A percentile compares a stretch with the other conserved stretches of the same genome.
These are phyloP conservation scores for Davidsoniella virescens DNA, from an alignment of 2,329 filamentous ascomycete species.

Conservation along the genomic window DNA sequence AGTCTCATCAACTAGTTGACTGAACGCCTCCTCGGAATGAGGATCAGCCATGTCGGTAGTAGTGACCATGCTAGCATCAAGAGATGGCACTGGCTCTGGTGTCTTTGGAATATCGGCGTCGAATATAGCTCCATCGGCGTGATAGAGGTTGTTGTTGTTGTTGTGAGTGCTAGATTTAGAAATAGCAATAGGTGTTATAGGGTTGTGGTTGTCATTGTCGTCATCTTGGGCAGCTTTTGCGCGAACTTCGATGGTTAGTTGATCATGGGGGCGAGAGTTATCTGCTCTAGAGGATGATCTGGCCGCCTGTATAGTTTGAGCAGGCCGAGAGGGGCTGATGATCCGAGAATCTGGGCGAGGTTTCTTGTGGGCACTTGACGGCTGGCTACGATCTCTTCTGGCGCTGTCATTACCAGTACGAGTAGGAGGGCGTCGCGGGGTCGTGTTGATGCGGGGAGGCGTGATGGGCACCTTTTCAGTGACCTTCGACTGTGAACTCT, in stretches of 20 bases:
- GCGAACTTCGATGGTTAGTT: no score
- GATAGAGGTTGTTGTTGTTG: background rate
- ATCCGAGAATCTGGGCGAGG: slow-evolving; percentile 7
- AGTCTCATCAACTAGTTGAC: slow-evolving; percentile 2
- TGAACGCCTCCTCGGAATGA: background rate
- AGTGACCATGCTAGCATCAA: slow-evolving; percentile 10
- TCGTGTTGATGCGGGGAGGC: slow-evolving; percentile 27
- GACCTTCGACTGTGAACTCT: slow-evolving; percentile 50
- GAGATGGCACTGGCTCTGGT: slow-evolving; percentile 9
- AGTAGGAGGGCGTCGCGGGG: slow-evolving; percentile 9
- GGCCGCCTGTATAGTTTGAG: background rate
- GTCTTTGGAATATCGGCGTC: slow-evolving; percentile 9
- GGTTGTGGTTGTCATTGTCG: no score
- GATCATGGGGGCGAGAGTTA: no score
- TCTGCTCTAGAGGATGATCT: no score
- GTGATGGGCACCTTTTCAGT: slow-evolving; percentile 42
- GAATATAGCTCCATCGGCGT: background rate
- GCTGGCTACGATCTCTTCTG: slow-evolving; percentile 6
- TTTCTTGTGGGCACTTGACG: slow-evolving; percentile 3
- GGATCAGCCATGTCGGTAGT: slow-evolving; percentile 4
- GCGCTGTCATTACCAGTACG: slow-evolving; percentile 6
- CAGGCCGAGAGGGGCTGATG: slow-evolving; percentile 4
- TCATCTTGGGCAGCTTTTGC: no score
- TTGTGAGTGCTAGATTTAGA: no score
- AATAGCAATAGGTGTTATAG: no score